Evolutionary conservation across 1,284 basidiomycete species (phyloP), one percentile per base, ranked within the genome.

Genomic region (Tausonia pullulans): DNA sequence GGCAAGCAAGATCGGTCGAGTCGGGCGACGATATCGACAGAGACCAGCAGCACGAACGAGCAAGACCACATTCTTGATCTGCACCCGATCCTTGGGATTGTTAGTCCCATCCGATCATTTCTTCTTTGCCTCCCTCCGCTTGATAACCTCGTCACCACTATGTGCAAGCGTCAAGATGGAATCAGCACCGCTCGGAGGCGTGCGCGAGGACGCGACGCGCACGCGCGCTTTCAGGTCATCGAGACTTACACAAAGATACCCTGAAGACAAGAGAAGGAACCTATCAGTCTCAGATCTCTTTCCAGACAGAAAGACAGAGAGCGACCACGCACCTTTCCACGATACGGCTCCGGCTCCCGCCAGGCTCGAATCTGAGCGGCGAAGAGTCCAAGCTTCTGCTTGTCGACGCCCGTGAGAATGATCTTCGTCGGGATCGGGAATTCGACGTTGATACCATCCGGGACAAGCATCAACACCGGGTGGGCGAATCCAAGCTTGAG

Each of bases 331-430:
- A 91, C 90, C 82, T 96, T 94, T 71, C 92, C 93, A 79, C 98
- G 93, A 79, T 98, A 98, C 27, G 94, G 94, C 74, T 98, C 96
- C 13, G 95, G 95, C 71, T 86, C 87, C 69, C 95, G 83, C 79
- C 86, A 88, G 64, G 81, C 82, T 68, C 92, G 79, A 46, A 98
- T 87, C 71, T 86, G 83, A 14, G 91, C 90, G 0, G 93, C 90
- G 74, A 96, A 96, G 68, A 90, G 79, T 0, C 92, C 93, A 52
- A 98, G 75, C 65, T 82, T 73, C 69, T 81, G 79, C 72, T 81
- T 81, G 71, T 82, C 80, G 9, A 73, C 78, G 3, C 82, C 81
- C n/a, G 69, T 70, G 40, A 83, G 71, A 4, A 78, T 69, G 67
- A 83, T 80, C 52, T 76, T 72, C 1, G 80, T 82, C 4, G 81